Evolutionary conservation across 2,329 filamentous ascomycete species (phyloP), one percentile per base, ranked within the genome.

Genomic region (Phyllosticta capitalensis): DNA sequence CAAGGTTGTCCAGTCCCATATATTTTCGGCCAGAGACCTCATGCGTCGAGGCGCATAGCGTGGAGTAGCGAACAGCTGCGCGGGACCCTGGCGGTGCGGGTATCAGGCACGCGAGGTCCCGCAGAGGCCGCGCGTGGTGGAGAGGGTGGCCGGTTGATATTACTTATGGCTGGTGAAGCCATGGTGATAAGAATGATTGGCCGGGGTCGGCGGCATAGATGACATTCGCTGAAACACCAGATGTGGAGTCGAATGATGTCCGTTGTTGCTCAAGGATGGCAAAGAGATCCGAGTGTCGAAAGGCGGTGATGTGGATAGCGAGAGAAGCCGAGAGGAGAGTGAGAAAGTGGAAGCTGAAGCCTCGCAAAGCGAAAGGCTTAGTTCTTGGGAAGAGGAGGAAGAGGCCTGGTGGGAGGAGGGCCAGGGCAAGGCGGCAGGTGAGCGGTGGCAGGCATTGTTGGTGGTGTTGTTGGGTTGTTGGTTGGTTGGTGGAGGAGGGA

Each of bases 341-440:
- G 9, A 38, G 30, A 38, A 12, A 14, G 12, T 38, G 30, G n/a
- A n/a, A n/a, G 28, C 4, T 5, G 10, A 38, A 38, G 30, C 30
- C 7, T 10, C 7, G 10, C 10, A 10, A 14, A 38, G 30, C 1
- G 14, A 45, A 26, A 20, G 53, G 54, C 64, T 66, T 75, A 75
- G 69, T 76, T 75, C 59, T 69, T 72, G 24, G 76, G 76, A 48
- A 77, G 70, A 33, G 75, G 75, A 64, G 76, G 76, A 53, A 78
- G 69, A 65, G 76, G 76, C 60, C 76, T 71, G 58, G 73, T 77
- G 63, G 76, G 76, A 67, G 76, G 75, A 63, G 76, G 76, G 59
- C 76, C 75, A 49, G 76, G 76, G 71, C 74, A 77, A 30, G 76
- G 76, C 61, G 75, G 75, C 52, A 77, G 74, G 67, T 74, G 76